A percentile compares a stretch with the other conserved stretches of the same genome.
phyloP scores from a whole-genome alignment of 495 filamentous ascomycete genomes.

The Diplogelasinospora grovesii region DNA sequence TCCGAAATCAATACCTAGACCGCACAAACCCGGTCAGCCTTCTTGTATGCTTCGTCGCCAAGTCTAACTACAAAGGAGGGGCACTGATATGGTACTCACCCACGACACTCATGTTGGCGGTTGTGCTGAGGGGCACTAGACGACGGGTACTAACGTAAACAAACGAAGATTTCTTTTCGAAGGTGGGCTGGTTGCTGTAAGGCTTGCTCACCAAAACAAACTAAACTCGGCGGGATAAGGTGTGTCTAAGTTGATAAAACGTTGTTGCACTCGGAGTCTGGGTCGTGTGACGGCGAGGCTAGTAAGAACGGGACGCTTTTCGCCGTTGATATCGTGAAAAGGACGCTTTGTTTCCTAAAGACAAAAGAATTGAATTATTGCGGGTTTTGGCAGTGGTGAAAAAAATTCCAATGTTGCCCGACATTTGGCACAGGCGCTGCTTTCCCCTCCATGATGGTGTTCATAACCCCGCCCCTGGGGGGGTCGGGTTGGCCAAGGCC shows the following conservation, averaged over 20 bases:
- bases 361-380: not conserved
- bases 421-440: conserved; percentile 8
- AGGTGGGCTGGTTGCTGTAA: not conserved
- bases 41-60: too few relatives aligned
- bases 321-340: too few relatives aligned
- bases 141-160: conserved; percentile 18
- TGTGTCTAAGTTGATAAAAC: conserved; percentile 1
- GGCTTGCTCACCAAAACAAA: conserved; percentile 11
- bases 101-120: conserved; percentile 46
- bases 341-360: conserved; percentile 1
- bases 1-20: conserved; percentile 83
- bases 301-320: not conserved
- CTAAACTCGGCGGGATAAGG: not conserved
- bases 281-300: not conserved
- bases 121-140: conserved; percentile 17
- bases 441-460: conserved; percentile 7
- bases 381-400: conserved; percentile 8
- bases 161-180: conserved; percentile 8
- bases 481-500: conserved; percentile 16
- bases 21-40: conserved; percentile 2
- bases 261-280: conserved; percentile 2
- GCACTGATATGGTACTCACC: too few relatives aligned
- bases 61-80: too few relatives aligned
- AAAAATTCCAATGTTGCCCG: conserved; percentile 19
- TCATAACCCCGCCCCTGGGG: conserved; percentile 23